Evolutionary conservation across 2,329 filamentous ascomycete genomes (phyloP).

Genomic region (Coleophoma cylindrospora): DNA sequence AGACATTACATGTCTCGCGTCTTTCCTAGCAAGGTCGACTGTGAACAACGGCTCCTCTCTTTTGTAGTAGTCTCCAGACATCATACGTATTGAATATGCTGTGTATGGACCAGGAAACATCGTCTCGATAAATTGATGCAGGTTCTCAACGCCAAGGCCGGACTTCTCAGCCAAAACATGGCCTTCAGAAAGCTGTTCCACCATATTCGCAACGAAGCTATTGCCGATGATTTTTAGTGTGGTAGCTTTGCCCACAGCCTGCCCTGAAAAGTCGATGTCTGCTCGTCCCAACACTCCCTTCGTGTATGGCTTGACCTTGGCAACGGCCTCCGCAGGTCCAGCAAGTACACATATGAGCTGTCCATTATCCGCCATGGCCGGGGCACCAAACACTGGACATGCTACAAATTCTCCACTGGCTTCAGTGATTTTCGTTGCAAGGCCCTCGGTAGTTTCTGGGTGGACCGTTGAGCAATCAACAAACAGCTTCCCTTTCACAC

Average conservation of each 20-base stretch:
- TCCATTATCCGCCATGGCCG: slow-evolving; percentile 65
- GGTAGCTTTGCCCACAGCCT: slow-evolving; percentile 61
- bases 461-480: slow-evolving; percentile 87
- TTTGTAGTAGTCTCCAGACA: slow-evolving; percentile 69
- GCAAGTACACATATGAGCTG: slow-evolving; percentile 70
- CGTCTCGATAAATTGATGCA: slow-evolving; percentile 66
- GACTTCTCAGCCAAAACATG: slow-evolving; percentile 76
- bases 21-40: slow-evolving; percentile 78
- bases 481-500: slow-evolving; percentile 68
- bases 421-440: slow-evolving; percentile 51
- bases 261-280: slow-evolving; percentile 65
- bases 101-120: slow-evolving; percentile 74
- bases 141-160: slow-evolving; percentile 64
- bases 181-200: slow-evolving; percentile 71
- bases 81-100: slow-evolving; percentile 71
- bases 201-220: slow-evolving; percentile 73
- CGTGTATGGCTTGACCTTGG: slow-evolving; percentile 64
- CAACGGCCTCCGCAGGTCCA: slow-evolving; percentile 54
- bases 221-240: slow-evolving; percentile 81
- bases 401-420: slow-evolving; percentile 72
- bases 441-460: slow-evolving; percentile 68
- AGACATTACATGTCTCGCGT: slow-evolving; percentile 67
- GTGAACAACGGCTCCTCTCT: slow-evolving; percentile 76
- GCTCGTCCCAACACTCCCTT: slow-evolving; percentile 66
- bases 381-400: slow-evolving; percentile 65